A percentile compares a stretch with the other conserved stretches of the same genome.
phyloP scores from a whole-genome alignment of 2,329 filamentous ascomycete genomes.

The Fusarium sp. region DNA sequence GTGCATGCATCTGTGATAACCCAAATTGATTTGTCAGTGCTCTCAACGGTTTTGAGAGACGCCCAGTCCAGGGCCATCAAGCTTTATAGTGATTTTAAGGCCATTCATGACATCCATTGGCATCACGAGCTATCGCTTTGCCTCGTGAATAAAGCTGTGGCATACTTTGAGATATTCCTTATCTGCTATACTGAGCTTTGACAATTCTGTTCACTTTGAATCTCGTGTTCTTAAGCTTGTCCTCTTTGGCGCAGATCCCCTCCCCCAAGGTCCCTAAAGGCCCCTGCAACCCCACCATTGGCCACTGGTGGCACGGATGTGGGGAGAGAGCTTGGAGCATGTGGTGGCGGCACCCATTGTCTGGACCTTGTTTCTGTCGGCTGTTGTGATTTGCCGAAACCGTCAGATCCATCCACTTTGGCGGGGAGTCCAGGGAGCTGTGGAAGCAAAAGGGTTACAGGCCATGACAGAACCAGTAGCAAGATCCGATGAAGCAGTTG shows the following conservation, averaged over 20 bases:
- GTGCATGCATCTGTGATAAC: conserved; percentile 25
- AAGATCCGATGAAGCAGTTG: conserved; percentile 4
- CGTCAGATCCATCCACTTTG: conserved; percentile 34
- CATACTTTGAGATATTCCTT: background rate
- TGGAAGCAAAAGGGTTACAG: conserved; percentile 24
- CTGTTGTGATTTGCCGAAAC: conserved; percentile 38
- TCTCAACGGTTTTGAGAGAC: background rate
- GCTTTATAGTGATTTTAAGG: background rate
- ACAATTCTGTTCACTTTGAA: background rate
- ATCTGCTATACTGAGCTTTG: background rate
- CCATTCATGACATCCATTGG: too few species aligned
- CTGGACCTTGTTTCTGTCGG: conserved; percentile 27
- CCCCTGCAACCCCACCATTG: conserved; percentile 26
- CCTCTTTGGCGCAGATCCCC: conserved; percentile 17
- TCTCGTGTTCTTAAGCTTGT: conserved; percentile 21
- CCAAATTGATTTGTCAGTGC: conserved; percentile 33
- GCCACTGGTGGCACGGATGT: conserved; percentile 35
- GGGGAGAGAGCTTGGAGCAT: conserved; percentile 38
- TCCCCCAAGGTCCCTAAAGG: background rate
- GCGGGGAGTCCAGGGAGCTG: conserved; percentile 20
- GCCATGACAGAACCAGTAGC: conserved; percentile 18
- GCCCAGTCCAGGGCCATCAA: background rate
- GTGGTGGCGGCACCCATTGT: conserved; percentile 29
- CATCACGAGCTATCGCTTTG: too few species aligned
- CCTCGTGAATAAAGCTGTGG: background rate